Evolutionary conservation across 108 stramenopile genomes (phyloP).

Genomic region (Discostella stelligeroides): DNA sequence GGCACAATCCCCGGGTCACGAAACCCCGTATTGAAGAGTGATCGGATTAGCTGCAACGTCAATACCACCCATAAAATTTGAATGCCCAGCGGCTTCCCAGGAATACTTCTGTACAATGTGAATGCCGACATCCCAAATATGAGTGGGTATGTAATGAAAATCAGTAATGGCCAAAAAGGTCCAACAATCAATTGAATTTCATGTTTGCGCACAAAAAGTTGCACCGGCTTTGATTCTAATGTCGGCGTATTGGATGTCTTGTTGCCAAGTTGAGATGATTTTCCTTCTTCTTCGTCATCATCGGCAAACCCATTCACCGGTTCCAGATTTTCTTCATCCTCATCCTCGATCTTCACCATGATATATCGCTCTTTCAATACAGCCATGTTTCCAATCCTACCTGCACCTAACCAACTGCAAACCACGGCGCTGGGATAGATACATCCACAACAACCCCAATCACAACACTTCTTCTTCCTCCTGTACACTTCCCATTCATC

Average conservation of each 20-base stretch:
- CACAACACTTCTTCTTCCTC: constrained; percentile 20
- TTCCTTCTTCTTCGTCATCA: constrained; percentile 17
- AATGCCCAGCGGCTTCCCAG: constrained; percentile 36
- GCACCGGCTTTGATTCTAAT: neutral
- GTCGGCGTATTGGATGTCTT: neutral
- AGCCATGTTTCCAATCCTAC: constrained; percentile 88
- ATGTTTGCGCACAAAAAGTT: constrained; percentile 33
- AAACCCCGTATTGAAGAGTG: too few relatives aligned
- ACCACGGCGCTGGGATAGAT: constrained; percentile 65
- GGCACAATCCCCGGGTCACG: constrained; percentile 45
- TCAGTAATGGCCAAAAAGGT: constrained; percentile 92
- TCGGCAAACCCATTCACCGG: too few relatives aligned
- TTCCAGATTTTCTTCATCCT: constrained; percentile 52
- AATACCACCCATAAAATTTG: constrained; percentile 52
- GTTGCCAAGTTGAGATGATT: constrained; percentile 20
- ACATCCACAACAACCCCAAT: constrained; percentile 53
- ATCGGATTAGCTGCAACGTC: constrained; percentile 43
- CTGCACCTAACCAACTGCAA: constrained; percentile 70
- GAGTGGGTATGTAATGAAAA: too few relatives aligned
- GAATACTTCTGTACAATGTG: constrained; percentile 47
- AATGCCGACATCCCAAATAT: constrained; percentile 64
- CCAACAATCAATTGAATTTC: constrained; percentile 72
- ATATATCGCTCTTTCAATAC: constrained; percentile 72
- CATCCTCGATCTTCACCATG: constrained; percentile 66
- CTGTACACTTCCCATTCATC: constrained; percentile 56